These are phyloP conservation scores for Coemansia sp. DNA, from an alignment of 192 early-diverging fungal genomes.

Conservation along the genomic window DNA sequence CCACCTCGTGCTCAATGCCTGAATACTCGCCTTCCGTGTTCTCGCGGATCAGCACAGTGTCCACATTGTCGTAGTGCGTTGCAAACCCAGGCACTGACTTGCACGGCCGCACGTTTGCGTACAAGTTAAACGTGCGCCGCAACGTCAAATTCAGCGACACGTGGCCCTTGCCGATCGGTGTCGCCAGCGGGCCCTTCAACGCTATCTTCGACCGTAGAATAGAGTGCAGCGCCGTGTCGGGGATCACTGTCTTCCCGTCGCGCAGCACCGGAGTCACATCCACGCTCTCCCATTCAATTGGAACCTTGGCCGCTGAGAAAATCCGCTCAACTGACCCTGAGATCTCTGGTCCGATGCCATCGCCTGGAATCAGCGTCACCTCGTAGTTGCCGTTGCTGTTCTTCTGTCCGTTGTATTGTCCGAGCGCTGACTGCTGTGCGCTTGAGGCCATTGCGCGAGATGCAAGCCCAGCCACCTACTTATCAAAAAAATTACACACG, in stretches of 20 bases:
- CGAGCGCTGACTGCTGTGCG: conserved; percentile 31
- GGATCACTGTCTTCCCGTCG: conserved; percentile 91
- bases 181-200: conserved; percentile 95
- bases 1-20: conserved; percentile 95
- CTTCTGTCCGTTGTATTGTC: conserved; percentile 43
- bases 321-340: conserved; percentile 88
- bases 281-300: conserved; percentile 95
- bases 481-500: not conserved
- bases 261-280: conserved; percentile 90
- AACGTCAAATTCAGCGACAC: conserved; percentile 89
- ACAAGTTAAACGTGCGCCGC: conserved; percentile 95
- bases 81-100: conserved; percentile 94
- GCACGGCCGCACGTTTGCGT: conserved; percentile 98
- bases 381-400: conserved; percentile 72
- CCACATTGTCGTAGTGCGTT: conserved; percentile 93
- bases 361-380: conserved; percentile 95
- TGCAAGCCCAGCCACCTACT: conserved; percentile 20
- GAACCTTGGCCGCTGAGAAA: conserved; percentile 87
- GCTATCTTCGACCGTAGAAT: conserved; percentile 96
- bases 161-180: conserved; percentile 98
- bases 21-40: conserved; percentile 99
- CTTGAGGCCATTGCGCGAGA: conserved; percentile 48
- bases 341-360: conserved; percentile 99
- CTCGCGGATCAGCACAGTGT: conserved; percentile 98
- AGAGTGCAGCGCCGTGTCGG: conserved; percentile 85